Percentiles rank a stretch among this genome's conserved stretches.
Evolutionary conservation across 768 basidiomycete genomes (phyloP).

Genomic region (Xerocomellus chrysenteron): DNA sequence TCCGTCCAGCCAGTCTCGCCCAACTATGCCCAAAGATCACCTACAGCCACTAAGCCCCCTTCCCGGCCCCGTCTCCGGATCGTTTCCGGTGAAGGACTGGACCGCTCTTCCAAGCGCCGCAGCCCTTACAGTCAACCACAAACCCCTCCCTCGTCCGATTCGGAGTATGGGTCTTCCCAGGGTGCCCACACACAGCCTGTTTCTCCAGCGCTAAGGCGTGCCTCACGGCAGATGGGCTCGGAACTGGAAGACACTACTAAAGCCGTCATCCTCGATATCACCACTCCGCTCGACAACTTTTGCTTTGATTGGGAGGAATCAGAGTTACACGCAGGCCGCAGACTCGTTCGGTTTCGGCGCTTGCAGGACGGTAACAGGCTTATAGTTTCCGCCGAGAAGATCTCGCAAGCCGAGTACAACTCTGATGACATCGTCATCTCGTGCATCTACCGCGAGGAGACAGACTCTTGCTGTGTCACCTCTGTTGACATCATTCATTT

Average conservation of each 20-base stretch:
- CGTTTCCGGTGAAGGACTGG: conserved; percentile 17
- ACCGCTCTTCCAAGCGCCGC: conserved; percentile 36
- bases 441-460: conserved; percentile 86
- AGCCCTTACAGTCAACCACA: conserved; percentile 41
- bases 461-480: conserved; percentile 80
- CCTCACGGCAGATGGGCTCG: conserved; percentile 20
- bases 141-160: conserved; percentile 42
- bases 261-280: conserved; percentile 59
- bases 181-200: conserved; percentile 8
- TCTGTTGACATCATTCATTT: conserved; percentile 96
- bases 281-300: conserved; percentile 54
- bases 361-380: conserved; percentile 74
- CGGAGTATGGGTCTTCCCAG: conserved; percentile 32
- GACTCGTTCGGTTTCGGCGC: conserved; percentile 85
- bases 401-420: conserved; percentile 70
- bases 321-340: conserved; percentile 68
- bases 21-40: neutral
- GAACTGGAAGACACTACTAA: conserved; percentile 45
- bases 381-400: conserved; percentile 74
- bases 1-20: neutral
- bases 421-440: conserved; percentile 84
- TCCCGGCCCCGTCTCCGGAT: conserved; percentile 30
- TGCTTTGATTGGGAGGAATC: conserved; percentile 59
- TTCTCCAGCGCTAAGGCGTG: conserved; percentile 23
- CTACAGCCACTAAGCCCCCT: conserved; percentile 6